Conservation (phyloP, 2,329 filamentous ascomycete species). For the Geosmithia putterillii region DNA sequence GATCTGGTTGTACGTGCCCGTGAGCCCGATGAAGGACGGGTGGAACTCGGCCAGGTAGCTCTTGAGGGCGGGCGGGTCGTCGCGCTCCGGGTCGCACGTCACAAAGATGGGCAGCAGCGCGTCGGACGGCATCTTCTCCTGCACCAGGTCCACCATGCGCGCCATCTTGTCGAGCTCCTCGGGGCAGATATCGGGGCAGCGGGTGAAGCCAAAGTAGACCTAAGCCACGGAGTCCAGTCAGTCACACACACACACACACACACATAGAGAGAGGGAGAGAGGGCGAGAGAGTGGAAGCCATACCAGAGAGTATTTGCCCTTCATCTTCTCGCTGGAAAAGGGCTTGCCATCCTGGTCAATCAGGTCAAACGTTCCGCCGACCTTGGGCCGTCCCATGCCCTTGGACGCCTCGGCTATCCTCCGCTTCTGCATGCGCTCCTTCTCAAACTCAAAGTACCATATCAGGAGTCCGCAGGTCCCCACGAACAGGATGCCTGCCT, state of each 20-base stretch:
- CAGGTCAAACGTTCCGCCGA: slow-evolving; percentile 77
- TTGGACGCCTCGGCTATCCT: slow-evolving; percentile 85
- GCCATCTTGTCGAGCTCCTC: slow-evolving; percentile 99
- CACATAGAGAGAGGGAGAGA: background rate
- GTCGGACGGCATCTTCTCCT: slow-evolving; percentile 33
- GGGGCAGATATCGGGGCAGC: slow-evolving; percentile 97
- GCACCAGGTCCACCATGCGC: slow-evolving; percentile 70
- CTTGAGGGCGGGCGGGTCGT: slow-evolving; percentile 75
- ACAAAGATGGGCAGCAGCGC: slow-evolving; percentile 73
- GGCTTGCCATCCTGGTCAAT: slow-evolving; percentile 68
- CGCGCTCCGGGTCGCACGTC: slow-evolving; percentile 86
- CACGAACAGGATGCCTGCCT: slow-evolving; percentile 78
- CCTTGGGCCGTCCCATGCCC: slow-evolving; percentile 83
- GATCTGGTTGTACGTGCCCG: slow-evolving; percentile 86
- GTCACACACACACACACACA: background rate
- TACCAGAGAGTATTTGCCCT: slow-evolving; percentile 74
- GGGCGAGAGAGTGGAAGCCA: slow-evolving; percentile 15
- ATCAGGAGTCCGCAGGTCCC: slow-evolving; percentile 64
- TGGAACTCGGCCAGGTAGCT: slow-evolving; percentile 89
- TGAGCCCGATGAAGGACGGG: slow-evolving; percentile 71
- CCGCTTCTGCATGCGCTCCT: slow-evolving; percentile 79
- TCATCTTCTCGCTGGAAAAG: slow-evolving; percentile 70
- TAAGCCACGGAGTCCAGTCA: slow-evolving; percentile 17
- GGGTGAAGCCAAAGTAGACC: slow-evolving; percentile 98
- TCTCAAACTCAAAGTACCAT: slow-evolving; percentile 89